phyloP scores from a whole-genome alignment of 768 basidiomycete species.

The Boletales sp. region DNA sequence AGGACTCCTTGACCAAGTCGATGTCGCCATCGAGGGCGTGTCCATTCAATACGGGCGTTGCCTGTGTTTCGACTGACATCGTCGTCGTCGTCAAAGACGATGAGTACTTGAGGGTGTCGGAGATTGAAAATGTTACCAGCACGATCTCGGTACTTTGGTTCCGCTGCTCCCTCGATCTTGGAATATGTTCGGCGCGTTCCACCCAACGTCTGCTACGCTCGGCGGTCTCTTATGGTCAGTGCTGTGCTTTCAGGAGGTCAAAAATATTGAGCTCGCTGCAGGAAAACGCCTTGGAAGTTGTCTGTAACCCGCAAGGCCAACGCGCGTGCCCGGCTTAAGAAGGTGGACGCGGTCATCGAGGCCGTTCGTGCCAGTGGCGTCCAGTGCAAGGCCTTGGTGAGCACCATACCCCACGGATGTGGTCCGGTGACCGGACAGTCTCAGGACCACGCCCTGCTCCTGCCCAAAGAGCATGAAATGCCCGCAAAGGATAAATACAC shows the following conservation, averaged over 20 bases:
- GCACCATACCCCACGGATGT: constrained; percentile 25
- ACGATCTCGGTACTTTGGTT: constrained; percentile 16
- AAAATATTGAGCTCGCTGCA: constrained; percentile 29
- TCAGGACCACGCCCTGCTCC: constrained; percentile 68
- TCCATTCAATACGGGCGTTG: constrained; percentile 40
- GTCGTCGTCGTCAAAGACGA: constrained; percentile 25
- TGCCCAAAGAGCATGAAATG: constrained; percentile 97
- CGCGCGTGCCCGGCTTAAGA: constrained; percentile 82
- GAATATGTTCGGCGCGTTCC: constrained; percentile 85
- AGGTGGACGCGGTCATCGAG: constrained; percentile 91
- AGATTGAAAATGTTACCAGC: constrained; percentile 24
- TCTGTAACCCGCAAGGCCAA: constrained; percentile 92
- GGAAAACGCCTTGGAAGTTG: constrained; percentile 95
- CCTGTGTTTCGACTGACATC: constrained; percentile 47
- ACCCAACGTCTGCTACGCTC: constrained; percentile 58
- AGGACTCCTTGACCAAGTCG: constrained; percentile 37
- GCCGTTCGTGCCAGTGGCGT: constrained; percentile 82
- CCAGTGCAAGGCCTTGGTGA: constrained; percentile 69
- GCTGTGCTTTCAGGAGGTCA: not conserved
- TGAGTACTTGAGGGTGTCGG: constrained; percentile 11
- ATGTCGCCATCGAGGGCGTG: constrained; percentile 38
- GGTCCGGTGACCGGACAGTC: not conserved
- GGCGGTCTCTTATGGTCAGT: constrained; percentile 83
- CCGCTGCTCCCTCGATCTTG: not conserved
- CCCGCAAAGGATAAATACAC: constrained; percentile 92